These are phyloP conservation scores for Aspergillus novoparasiticus DNA, from an alignment of 2,329 filamentous ascomycete species.

Conservation along the genomic window DNA sequence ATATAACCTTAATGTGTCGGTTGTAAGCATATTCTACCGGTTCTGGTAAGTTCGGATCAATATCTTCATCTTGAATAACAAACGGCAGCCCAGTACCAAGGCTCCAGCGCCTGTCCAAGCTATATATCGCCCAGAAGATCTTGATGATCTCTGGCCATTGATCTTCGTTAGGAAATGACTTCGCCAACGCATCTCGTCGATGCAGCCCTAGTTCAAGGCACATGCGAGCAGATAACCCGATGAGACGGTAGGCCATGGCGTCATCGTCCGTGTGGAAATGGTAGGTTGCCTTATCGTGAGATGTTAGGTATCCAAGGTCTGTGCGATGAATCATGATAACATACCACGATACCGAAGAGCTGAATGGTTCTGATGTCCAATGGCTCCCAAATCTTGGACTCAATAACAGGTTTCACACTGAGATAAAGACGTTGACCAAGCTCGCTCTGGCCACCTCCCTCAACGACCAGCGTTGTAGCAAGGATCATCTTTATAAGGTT, in stretches of 20 bases:
- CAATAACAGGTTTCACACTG: slow-evolving; percentile 71
- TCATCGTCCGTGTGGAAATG: slow-evolving; percentile 87
- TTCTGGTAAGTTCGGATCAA: slow-evolving; percentile 76
- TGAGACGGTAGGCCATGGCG: slow-evolving; percentile 80
- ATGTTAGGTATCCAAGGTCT: slow-evolving; percentile 7
- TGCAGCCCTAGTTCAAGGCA: slow-evolving; percentile 84
- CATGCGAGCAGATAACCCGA: slow-evolving; percentile 78
- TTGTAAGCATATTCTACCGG: slow-evolving; percentile 58
- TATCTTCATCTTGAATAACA: slow-evolving; percentile 80
- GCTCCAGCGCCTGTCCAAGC: slow-evolving; percentile 83
- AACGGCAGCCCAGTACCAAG: slow-evolving; percentile 89
- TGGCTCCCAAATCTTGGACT: slow-evolving; percentile 62
- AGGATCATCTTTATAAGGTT: slow-evolving; percentile 81
- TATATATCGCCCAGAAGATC: slow-evolving; percentile 85
- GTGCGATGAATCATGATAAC: slow-evolving; percentile 11
- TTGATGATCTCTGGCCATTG: slow-evolving; percentile 69
- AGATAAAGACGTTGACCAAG: slow-evolving; percentile 73
- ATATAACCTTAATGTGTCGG: background rate
- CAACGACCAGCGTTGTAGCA: slow-evolving; percentile 74
- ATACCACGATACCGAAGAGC: slow-evolving; percentile 55
- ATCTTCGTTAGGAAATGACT: slow-evolving; percentile 66
- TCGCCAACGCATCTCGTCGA: slow-evolving; percentile 70
- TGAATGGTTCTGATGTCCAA: slow-evolving; percentile 62
- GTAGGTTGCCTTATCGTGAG: slow-evolving; percentile 63
- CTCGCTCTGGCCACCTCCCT: slow-evolving; percentile 77